Conservation (phyloP, 2,329 filamentous ascomycete species). For the Ascosphaera apis region DNA sequence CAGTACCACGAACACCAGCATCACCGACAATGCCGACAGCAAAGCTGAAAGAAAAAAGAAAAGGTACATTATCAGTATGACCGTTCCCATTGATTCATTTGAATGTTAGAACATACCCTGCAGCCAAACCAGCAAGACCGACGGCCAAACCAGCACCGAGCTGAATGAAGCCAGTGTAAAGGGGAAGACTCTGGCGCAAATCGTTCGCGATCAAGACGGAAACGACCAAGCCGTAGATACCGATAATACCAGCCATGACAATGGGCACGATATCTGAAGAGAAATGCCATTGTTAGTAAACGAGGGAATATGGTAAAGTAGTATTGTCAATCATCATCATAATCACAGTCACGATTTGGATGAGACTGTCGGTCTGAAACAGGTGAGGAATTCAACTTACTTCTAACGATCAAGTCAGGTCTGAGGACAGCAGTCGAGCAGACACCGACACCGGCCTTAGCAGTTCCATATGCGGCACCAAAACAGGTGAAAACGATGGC, state of each 20-base stretch:
- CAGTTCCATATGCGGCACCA: conserved; percentile 92
- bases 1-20: conserved; percentile 28
- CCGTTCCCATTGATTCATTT: neutral
- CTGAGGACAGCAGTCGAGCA: conserved; percentile 94
- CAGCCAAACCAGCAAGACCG: conserved; percentile 61
- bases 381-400: conserved; percentile 32
- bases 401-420: conserved; percentile 98
- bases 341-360: neutral
- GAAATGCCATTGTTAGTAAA: conserved; percentile 5
- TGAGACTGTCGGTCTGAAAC: neutral
- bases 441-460: conserved; percentile 98
- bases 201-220: conserved; percentile 69
- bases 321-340: neutral
- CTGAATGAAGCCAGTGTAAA: conserved; percentile 69
- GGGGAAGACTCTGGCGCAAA: conserved; percentile 45
- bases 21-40: conserved; percentile 62
- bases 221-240: conserved; percentile 87
- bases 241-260: conserved; percentile 99
- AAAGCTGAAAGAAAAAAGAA: conserved; percentile 27
- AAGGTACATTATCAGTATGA: neutral
- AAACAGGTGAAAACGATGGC: conserved; percentile 95
- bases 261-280: conserved; percentile 83
- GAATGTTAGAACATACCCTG: conserved; percentile 25
- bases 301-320: neutral
- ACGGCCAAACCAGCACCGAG: conserved; percentile 63